These are phyloP conservation scores for Alternaria rosae DNA, from an alignment of 2,329 filamentous ascomycete species.

Conservation along the genomic window DNA sequence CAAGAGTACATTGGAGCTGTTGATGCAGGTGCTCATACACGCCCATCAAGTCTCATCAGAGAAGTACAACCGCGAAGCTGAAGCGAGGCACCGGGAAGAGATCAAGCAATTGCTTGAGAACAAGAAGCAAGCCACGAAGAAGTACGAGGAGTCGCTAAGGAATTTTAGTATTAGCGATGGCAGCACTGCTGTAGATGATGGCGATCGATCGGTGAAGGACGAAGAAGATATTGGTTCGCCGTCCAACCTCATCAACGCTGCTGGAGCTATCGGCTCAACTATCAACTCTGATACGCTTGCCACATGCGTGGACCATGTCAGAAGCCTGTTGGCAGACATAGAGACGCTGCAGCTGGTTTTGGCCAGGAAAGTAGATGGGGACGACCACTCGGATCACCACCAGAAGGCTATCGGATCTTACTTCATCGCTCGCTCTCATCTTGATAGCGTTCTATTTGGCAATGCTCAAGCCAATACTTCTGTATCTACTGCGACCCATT, in stretches of 20 bases:
- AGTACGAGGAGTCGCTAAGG: constrained; percentile 35
- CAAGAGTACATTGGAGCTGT: constrained; percentile 39
- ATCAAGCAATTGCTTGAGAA: constrained; percentile 33
- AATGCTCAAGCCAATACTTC: not conserved
- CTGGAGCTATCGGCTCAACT: constrained; percentile 26
- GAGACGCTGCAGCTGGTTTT: constrained; percentile 39
- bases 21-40: constrained; percentile 39
- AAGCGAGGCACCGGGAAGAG: constrained; percentile 34
- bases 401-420: constrained; percentile 39
- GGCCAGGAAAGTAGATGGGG: constrained; percentile 49
- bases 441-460: constrained; percentile 24
- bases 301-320: constrained; percentile 36
- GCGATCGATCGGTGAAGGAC: constrained; percentile 5
- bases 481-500: not conserved
- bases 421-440: constrained; percentile 23
- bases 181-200: constrained; percentile 23
- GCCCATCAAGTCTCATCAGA: constrained; percentile 37
- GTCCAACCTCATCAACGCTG: not conserved
- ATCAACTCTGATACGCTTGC: constrained; percentile 28
- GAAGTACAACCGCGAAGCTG: constrained; percentile 33
- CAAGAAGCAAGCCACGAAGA: constrained; percentile 32
- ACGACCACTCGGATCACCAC: constrained; percentile 40
- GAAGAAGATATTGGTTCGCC: not conserved
- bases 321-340: constrained; percentile 30
- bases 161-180: constrained; percentile 30